Evolutionary conservation across 108 stramenopile genomes (phyloP).

Genomic region (Skeletonema tropicum): DNA sequence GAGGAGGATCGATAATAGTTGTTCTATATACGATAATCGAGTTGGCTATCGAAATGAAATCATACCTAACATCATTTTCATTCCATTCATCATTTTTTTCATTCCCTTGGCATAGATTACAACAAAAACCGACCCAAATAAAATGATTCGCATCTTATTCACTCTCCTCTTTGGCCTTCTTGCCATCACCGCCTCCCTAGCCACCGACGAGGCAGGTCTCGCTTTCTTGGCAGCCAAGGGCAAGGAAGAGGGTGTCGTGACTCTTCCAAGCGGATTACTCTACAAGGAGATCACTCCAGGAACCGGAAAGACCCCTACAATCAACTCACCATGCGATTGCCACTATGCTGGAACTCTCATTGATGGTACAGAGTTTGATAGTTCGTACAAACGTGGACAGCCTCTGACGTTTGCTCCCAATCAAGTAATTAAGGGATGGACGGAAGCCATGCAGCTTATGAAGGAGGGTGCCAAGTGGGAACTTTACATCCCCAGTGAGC

Average conservation of each 20-base stretch:
- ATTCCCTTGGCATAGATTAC: no score
- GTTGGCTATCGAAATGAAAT: no score
- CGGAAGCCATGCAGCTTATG: slow-evolving; percentile 89
- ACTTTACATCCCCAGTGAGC: slow-evolving; percentile 81
- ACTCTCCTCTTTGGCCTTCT: slow-evolving; percentile 50
- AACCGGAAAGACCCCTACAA: slow-evolving; percentile 68
- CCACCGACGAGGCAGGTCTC: slow-evolving; percentile 68
- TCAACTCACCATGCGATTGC: slow-evolving; percentile 75
- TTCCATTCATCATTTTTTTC: no score
- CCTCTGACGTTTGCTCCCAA: slow-evolving; percentile 92
- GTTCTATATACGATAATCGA: no score
- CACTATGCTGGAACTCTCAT: slow-evolving; percentile 93
- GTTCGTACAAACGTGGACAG: slow-evolving; percentile 75
- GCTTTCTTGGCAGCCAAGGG: slow-evolving; percentile 79
- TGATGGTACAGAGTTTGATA: slow-evolving; percentile 90
- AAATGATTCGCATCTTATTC: slow-evolving; percentile 32
- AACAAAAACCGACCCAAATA: no score
- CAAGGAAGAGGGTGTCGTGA: slow-evolving; percentile 76
- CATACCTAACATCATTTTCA: no score
- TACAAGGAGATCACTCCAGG: slow-evolving; percentile 78
- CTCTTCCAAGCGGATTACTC: slow-evolving; percentile 73
- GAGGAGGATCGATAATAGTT: no score
- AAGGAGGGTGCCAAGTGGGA: slow-evolving; percentile 75
- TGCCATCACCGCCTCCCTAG: slow-evolving; percentile 52
- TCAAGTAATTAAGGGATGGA: slow-evolving; percentile 91